Base-by-base conservation (phyloP, 2,329 filamentous ascomycete species). In the Daldinia eschscholtzii region DNA sequence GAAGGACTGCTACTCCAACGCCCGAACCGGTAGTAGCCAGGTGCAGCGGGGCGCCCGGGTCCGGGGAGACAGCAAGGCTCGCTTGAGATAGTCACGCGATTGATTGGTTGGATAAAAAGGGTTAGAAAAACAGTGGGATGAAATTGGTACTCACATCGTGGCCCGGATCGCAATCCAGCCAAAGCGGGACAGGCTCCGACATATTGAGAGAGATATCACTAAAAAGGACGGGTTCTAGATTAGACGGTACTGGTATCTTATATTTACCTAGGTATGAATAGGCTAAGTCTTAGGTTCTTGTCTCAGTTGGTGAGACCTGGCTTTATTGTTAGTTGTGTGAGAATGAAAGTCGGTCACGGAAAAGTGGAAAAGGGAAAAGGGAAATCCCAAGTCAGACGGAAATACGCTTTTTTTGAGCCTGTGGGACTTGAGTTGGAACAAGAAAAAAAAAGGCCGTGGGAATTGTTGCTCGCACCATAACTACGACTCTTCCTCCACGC, bases 151-250 rank as follows among this genome's bases (percentile, higher is more conserved):
- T 81, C 83, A 91, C 90, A 87, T 93, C 91, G 75, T 89, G 86
- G 70, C 87, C 87, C 12, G 87, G 87, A 75, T 89, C 87, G 72
- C 87, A 89, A 76, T 89, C 87, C 71, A 89, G 80, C 87, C 87
- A 89, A 67, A 89, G 79, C 18, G 87, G 87, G 41, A 88, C 79
- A 77, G 79, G 68, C 70, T 75, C 73, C 10, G 77, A 69, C 77
- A 78, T 79, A 10, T 13, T 56, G 44, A 6, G 33, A 33, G 30
- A 35, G 5, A 35, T 18, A 37, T 50, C 6, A 10, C 18, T n/a
- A 35, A 35, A 10, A 7, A 35, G 30, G 7, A 1, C 2, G 33
- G 6, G 5, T 35, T 35, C 33, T 35, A 35, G 33, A 6, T 33
- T 10, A 35, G 10, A 13, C 35, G 35, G 12, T 15, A 39, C 35